These are phyloP conservation scores for Evansstolkia leycettana DNA, from an alignment of 495 filamentous ascomycete genomes.

Conservation along the genomic window DNA sequence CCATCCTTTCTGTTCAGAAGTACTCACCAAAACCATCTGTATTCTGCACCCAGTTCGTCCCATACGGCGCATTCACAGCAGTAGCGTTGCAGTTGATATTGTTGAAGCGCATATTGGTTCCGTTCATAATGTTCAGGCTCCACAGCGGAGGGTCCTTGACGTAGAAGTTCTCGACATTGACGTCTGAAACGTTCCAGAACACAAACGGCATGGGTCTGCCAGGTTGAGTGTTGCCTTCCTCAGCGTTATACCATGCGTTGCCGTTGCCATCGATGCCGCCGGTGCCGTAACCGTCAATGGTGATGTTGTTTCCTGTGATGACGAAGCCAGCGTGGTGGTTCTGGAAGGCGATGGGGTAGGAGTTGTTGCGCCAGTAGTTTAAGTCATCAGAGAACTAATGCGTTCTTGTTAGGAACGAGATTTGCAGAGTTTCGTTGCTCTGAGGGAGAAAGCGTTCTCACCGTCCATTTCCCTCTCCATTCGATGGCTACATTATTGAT, in stretches of 20 bases:
- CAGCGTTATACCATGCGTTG: constrained; percentile 38
- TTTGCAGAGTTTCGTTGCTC: too few species aligned
- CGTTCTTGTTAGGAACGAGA: neutral
- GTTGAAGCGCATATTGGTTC: constrained; percentile 40
- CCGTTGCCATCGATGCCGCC: constrained; percentile 44
- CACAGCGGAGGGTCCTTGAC: constrained; percentile 42
- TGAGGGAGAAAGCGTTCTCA: constrained; percentile 8
- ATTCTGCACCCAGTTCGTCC: constrained; percentile 46
- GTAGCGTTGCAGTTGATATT: constrained; percentile 40
- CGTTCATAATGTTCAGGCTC: constrained; percentile 48
- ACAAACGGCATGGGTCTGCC: constrained; percentile 50
- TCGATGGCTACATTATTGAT: constrained; percentile 32
- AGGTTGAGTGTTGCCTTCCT: constrained; percentile 27
- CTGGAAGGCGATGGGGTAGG: constrained; percentile 41
- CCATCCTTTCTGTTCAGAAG: too few species aligned
- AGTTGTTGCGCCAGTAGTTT: constrained; percentile 43
- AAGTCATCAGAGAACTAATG: constrained; percentile 37
- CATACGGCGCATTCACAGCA: constrained; percentile 35
- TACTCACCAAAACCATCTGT: constrained; percentile 40
- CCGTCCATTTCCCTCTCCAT: constrained; percentile 36
- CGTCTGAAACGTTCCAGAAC: constrained; percentile 45
- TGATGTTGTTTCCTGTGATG: constrained; percentile 36
- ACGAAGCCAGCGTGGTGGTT: constrained; percentile 44
- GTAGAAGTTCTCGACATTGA: constrained; percentile 39
- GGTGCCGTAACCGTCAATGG: constrained; percentile 35